Base-by-base conservation (phyloP, 2,329 filamentous ascomycete species). In the Beauveria sp. region DNA sequence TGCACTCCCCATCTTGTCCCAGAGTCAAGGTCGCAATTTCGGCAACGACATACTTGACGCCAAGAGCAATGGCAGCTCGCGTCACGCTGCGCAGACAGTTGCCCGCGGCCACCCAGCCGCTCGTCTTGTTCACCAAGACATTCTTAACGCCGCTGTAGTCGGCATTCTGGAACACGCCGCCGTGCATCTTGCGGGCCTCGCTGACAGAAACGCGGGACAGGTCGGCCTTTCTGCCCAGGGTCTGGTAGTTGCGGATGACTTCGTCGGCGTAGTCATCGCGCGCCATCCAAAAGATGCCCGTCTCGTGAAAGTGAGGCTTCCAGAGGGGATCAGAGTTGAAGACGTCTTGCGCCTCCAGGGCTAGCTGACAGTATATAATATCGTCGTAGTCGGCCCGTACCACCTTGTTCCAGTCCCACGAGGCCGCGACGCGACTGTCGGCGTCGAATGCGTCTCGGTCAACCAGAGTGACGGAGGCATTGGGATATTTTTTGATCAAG, bases 351-450 rank as follows among this genome's bases (percentile, higher is more conserved):
- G 87, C 84, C 72, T 90, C 86, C 30, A 89, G 78, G 0, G 82
- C 87, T 22, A 90, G 77, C 55, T 79, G 72, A 71, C 82, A 85
- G 75, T 90, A 90, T 18, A 85, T 71, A 1, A 82, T 73, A 66
- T 87, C 84, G 60, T 82, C 78, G 73, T 90, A 90, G 71, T 90
- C 87, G 53, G 86, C 84, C 61, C 87, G 84, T 18, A 90, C 79
- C 30, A 88, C 85, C 72, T 89, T 90, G 75, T 88, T 90, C 81
- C 86, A 86, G 73, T 91, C 87, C 77, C 84, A 87, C 0, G 87
- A 89, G 0, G 87, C 87, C 38, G 86, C 86, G 26, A 79, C 74
- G 3, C 75, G 74, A 58, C 69, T 72, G 0, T 76, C 73, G 1
- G 80, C 79, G 26, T 82, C 79, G 51, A 74, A 78, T 2, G 78